A percentile compares a stretch with the other conserved stretches of the same genome.
Evolutionary conservation across 2,329 filamentous ascomycete genomes (phyloP).

Genomic region (Aspergillus latus): DNA sequence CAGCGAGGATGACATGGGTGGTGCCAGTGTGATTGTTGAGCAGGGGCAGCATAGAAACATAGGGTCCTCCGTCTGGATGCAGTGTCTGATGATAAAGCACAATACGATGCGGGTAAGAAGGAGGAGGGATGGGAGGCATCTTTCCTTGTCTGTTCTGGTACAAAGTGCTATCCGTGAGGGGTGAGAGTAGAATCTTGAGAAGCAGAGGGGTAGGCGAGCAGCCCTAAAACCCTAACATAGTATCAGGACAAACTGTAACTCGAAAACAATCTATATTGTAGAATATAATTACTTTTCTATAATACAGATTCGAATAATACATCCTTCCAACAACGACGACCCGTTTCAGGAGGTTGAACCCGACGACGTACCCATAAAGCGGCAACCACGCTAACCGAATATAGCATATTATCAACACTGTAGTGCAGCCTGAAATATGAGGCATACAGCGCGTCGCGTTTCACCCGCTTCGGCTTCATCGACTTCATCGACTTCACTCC

Average conservation of each 20-base stretch:
- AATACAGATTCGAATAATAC: not conserved
- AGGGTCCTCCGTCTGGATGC: conserved; percentile 53
- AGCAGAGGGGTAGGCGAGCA: not conserved
- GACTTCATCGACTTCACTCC: not conserved
- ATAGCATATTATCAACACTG: conserved; percentile 10
- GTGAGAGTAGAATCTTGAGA: not conserved
- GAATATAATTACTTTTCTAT: too few species aligned
- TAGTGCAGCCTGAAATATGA: conserved; percentile 2
- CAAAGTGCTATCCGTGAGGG: too few species aligned
- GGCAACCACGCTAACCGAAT: conserved; percentile 3
- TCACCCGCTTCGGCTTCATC: not conserved
- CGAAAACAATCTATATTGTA: too few species aligned
- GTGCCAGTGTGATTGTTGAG: conserved; percentile 59
- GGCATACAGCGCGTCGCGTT: conserved; percentile 13
- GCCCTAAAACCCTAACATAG: not conserved
- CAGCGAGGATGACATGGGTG: conserved; percentile 84
- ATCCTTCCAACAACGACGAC: not conserved
- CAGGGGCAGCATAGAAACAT: conserved; percentile 63
- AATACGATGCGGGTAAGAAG: conserved; percentile 30
- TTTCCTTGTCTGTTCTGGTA: not conserved
- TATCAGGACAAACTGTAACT: not conserved
- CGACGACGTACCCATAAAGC: not conserved
- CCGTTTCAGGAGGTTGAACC: not conserved
- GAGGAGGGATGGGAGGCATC: conserved; percentile 2
- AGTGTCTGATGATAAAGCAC: conserved; percentile 65